Evolutionary conservation across 1,139 yeast genomes (phyloP), one percentile per base, ranked within the genome.

Genomic region (Kodamaea sp.): DNA sequence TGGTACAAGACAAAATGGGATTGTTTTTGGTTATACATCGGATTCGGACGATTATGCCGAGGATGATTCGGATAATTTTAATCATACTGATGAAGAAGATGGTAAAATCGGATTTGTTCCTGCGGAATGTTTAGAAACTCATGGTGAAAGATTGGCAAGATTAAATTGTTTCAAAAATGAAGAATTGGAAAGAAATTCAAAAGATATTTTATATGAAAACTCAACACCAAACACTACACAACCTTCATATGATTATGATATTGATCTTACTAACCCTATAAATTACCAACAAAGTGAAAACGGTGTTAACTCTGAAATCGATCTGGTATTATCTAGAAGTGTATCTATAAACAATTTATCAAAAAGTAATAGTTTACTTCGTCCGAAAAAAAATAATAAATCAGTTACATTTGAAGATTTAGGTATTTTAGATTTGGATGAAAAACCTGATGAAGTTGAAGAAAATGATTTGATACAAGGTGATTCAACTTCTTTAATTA

Each of bases 111-210:
- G 97, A 3, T 94, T 90, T 65, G 94, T 95, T 2, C 98, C 98
- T 1, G 97, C 97, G 1, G 98, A 92, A 60, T 83, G 95, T 47
- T 68, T 92, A 33, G 98, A 92, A 61, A 87, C 96, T 0, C 89
- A 87, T 44, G 86, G 82, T 33, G 98, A 92, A 60, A 71, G 98
- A 42, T 66, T 94, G 39, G 98, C 98, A 1, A 71, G 98, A 41
- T 70, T 89, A 33, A 92, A 92, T 60, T 88, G 96, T 61, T 88
- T 90, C 75, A 84, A 89, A 49, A 92, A 92, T 62, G 96, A 88
- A 60, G 88, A 84, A 47, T 57, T 81, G 36, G 86, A 79, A 52
- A 65, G 74, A 45, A 55, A 56, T 8, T 26, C 62, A 39, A 43
- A 60, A 43, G 47, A 47, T 40, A 28, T 27, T 22, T 32, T 25